Evolutionary conservation across 805 yeast genomes (phyloP).

Genomic region (Kuraishia borneana): DNA sequence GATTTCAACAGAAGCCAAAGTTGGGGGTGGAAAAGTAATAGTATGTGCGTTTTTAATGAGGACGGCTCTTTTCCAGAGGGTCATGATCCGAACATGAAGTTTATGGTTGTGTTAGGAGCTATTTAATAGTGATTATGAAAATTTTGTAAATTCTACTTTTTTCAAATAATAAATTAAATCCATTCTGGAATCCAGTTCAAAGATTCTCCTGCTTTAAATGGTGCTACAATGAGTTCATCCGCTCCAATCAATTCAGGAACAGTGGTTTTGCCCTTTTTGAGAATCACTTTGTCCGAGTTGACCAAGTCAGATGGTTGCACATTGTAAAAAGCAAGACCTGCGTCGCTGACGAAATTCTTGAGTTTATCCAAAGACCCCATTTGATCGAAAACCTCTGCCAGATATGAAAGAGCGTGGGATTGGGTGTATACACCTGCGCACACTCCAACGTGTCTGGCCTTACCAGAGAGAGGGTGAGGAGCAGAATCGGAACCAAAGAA

Average conservation of each 20-base stretch:
- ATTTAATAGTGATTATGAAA: constrained; percentile 12
- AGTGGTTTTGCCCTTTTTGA: constrained; percentile 39
- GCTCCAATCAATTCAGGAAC: constrained; percentile 52
- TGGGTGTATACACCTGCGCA: constrained; percentile 99
- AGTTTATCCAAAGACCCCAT: constrained; percentile 53
- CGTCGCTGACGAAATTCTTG: constrained; percentile 62
- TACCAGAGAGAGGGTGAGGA: constrained; percentile 81
- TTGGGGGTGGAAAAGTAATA: constrained; percentile 53
- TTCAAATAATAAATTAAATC: no score
- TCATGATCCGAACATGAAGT: constrained; percentile 32
- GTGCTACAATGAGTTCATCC: constrained; percentile 51
- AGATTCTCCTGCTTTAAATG: constrained; percentile 75
- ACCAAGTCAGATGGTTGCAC: constrained; percentile 33
- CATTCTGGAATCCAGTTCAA: constrained; percentile 70
- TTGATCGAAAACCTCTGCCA: constrained; percentile 78
- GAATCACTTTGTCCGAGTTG: constrained; percentile 33
- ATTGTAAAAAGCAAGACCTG: constrained; percentile 64
- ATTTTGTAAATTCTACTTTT: not conserved
- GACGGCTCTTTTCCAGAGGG: constrained; percentile 33
- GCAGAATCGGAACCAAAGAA: constrained; percentile 98
- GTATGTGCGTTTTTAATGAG: constrained; percentile 39
- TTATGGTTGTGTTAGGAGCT: constrained; percentile 38
- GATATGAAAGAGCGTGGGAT: constrained; percentile 64
- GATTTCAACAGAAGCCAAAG: constrained; percentile 40
- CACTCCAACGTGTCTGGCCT: constrained; percentile 69